A percentile compares a stretch with the other conserved stretches of the same genome.
These are phyloP conservation scores for Talaromyces stipitatus DNA, from an alignment of 495 filamentous ascomycete species.

Conservation along the genomic window DNA sequence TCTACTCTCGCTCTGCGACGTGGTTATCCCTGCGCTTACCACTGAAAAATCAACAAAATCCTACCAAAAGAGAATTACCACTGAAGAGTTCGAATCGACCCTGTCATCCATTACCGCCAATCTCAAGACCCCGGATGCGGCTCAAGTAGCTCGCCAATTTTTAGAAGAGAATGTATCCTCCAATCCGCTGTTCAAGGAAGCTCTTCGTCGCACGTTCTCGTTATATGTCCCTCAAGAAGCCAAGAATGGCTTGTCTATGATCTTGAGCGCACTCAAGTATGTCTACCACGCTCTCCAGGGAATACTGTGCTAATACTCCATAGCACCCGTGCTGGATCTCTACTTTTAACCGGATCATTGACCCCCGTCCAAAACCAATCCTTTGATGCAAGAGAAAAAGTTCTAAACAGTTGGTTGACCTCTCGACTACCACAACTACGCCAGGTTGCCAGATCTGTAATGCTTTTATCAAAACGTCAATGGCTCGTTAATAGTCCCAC, in stretches of 20 bases:
- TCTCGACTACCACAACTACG: slow-evolving; percentile 54
- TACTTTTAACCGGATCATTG: slow-evolving; percentile 57
- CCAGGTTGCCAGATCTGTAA: slow-evolving; percentile 46
- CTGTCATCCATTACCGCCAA: slow-evolving; percentile 18
- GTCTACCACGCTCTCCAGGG: slow-evolving; percentile 7
- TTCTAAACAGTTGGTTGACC: slow-evolving; percentile 50
- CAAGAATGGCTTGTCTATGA: slow-evolving; percentile 39
- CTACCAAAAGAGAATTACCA: slow-evolving; percentile 23
- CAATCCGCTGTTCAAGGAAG: slow-evolving; percentile 35
- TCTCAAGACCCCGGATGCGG: slow-evolving; percentile 23
- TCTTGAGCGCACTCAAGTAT: slow-evolving; percentile 49
- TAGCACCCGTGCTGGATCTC: slow-evolving; percentile 62
- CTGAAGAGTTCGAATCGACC: slow-evolving; percentile 26
- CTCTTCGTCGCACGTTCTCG: slow-evolving; percentile 36
- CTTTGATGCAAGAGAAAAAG: slow-evolving; percentile 48
- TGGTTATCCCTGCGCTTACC: slow-evolving; percentile 45
- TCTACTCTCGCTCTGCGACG: slow-evolving; percentile 46
- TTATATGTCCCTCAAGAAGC: slow-evolving; percentile 38
- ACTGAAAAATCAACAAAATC: slow-evolving; percentile 18
- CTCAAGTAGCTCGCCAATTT: slow-evolving; percentile 30
- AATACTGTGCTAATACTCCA: slow-evolving; percentile 1
- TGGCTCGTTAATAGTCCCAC: slow-evolving; percentile 56
- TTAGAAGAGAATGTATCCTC: slow-evolving; percentile 43
- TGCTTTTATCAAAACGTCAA: slow-evolving; percentile 42
- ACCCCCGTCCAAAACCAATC: slow-evolving; percentile 58